Percentiles rank a stretch among this genome's conserved stretches.
Evolutionary conservation across 176 grass and related monocot species (phyloP).

Genomic region (Thalia dealbata): DNA sequence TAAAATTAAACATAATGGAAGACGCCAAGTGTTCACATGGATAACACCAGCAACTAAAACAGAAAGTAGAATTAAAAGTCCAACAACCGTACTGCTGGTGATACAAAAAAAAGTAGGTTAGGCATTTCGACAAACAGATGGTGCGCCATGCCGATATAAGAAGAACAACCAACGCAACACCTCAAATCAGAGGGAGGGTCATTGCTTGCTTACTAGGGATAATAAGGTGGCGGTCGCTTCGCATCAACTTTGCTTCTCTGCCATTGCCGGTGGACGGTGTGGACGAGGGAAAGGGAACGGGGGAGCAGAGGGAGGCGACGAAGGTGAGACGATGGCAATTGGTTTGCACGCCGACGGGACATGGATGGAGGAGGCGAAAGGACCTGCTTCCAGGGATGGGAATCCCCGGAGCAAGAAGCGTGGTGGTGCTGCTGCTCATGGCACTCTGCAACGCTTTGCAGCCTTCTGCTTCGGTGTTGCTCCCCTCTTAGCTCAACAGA

Average conservation of each 20-base stretch:
- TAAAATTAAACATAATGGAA: background rate
- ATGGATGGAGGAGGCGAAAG: background rate
- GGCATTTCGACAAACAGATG: background rate
- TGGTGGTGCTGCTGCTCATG: background rate
- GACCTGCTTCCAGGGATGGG: background rate
- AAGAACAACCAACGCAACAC: background rate
- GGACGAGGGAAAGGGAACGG: background rate
- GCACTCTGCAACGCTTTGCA: background rate
- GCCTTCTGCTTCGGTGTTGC: no score
- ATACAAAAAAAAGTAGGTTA: background rate
- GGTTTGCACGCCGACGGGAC: background rate
- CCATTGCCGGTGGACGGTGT: background rate
- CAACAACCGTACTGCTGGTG: no score
- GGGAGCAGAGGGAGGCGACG: background rate
- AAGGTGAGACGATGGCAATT: background rate
- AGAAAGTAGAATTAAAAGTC: background rate
- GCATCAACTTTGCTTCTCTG: background rate
- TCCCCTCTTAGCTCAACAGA: no score
- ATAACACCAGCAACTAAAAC: background rate
- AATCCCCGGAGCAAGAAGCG: background rate
- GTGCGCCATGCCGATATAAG: background rate
- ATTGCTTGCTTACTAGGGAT: background rate
- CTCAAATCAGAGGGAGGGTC: background rate
- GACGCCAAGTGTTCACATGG: background rate
- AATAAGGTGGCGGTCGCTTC: background rate